Percentiles rank a stretch among this genome's conserved stretches.
These are phyloP conservation scores for Trichoderma hamatum DNA, from an alignment of 2,329 filamentous ascomycete genomes.

Conservation along the genomic window DNA sequence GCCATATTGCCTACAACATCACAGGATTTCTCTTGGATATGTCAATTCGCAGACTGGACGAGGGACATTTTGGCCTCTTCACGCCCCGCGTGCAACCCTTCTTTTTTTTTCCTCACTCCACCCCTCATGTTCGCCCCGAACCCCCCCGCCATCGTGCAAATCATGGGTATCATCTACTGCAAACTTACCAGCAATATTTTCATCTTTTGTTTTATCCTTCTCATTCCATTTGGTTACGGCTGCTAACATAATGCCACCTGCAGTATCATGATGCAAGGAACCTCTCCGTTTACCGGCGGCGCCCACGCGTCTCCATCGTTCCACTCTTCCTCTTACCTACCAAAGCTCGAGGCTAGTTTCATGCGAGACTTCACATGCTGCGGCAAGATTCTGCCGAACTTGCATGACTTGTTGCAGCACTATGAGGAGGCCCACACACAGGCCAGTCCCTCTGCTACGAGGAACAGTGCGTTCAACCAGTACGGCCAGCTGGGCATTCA, in stretches of 20 bases:
- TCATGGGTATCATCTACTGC: constrained; percentile 7
- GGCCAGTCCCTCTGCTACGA: constrained; percentile 51
- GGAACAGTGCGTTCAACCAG: constrained; percentile 47
- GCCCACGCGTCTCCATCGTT: constrained; percentile 89
- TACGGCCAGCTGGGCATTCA: constrained; percentile 44
- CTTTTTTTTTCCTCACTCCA: neutral
- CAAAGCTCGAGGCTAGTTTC: constrained; percentile 95
- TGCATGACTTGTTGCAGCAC: constrained; percentile 94
- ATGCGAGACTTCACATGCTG: constrained; percentile 98
- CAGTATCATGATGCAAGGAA: constrained; percentile 94
- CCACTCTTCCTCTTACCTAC: constrained; percentile 94
- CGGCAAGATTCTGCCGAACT: constrained; percentile 81
- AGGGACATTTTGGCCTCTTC: constrained; percentile 22
- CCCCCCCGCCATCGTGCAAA: constrained; percentile 1
- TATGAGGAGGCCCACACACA: constrained; percentile 94
- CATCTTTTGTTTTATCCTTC: neutral
- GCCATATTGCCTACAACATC: neutral
- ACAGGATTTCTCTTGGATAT: neutral
- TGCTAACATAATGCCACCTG: constrained; percentile 30
- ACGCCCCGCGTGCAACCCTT: constrained; percentile 15
- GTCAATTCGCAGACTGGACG: neutral
- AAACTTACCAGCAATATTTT: neutral
- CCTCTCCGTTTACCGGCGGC: constrained; percentile 73
- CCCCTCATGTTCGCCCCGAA: constrained; percentile 1
- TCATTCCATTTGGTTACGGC: neutral